Conservation (phyloP, 495 filamentous ascomycete species). For the Aspergillus sclerotioniger region DNA sequence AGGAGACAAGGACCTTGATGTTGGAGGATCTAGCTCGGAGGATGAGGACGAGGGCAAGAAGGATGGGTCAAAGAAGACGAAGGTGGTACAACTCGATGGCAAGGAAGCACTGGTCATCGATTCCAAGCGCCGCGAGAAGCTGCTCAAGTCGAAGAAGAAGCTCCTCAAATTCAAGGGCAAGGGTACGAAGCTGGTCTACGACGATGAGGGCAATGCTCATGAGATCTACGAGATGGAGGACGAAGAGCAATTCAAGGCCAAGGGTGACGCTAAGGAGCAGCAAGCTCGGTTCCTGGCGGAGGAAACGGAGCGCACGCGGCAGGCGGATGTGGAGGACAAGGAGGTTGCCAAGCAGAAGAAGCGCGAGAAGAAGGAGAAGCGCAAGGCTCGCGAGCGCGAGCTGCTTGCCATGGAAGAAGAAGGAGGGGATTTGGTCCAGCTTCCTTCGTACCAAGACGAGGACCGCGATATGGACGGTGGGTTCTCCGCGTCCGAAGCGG, state of each 20-base stretch:
- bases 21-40: constrained; percentile 17
- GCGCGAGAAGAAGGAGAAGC: constrained; percentile 83
- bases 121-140: constrained; percentile 88
- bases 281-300: constrained; percentile 70
- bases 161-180: constrained; percentile 82
- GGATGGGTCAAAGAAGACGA: constrained; percentile 21
- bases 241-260: constrained; percentile 71
- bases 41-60: constrained; percentile 21
- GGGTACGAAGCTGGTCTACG: constrained; percentile 81
- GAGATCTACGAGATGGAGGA: constrained; percentile 83
- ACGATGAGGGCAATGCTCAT: constrained; percentile 85
- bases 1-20: constrained; percentile 37
- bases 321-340: constrained; percentile 81
- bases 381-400: constrained; percentile 68
- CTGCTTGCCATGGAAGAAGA: constrained; percentile 39
- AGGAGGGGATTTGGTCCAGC: constrained; percentile 43
- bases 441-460: constrained; percentile 40
- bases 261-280: constrained; percentile 72
- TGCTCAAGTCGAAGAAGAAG: constrained; percentile 92
- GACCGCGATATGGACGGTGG: constrained; percentile 38
- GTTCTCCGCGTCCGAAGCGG: constrained; percentile 36
- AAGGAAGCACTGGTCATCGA: constrained; percentile 75
- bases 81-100: constrained; percentile 48
- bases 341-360: constrained; percentile 72
- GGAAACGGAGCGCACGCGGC: constrained; percentile 68